These are phyloP conservation scores for Rhizophora mangle DNA, from an alignment of 345 rosid species.

Conservation along the genomic window DNA sequence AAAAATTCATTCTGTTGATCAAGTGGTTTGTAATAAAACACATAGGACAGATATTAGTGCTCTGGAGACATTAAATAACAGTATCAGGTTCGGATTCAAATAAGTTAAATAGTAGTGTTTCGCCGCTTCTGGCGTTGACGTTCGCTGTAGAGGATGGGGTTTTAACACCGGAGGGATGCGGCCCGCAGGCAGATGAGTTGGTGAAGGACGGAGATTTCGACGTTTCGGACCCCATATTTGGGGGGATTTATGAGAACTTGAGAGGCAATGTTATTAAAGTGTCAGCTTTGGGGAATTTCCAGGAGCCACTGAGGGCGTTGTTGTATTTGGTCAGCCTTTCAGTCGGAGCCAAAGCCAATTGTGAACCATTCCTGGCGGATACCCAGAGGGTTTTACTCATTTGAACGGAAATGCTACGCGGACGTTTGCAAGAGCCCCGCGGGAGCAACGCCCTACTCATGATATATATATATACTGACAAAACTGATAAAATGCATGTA, in stretches of 20 bases:
- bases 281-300: slow-evolving; percentile 83
- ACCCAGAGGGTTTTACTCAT: slow-evolving; percentile 59
- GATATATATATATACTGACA: too few species aligned
- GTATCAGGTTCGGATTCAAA: slow-evolving; percentile 7
- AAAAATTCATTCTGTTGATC: too few species aligned
- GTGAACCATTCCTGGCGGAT: slow-evolving; percentile 92
- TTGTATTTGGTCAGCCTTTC: slow-evolving; percentile 65
- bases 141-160: slow-evolving; percentile 54
- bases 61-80: slow-evolving; percentile 24
- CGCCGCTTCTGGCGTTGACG: slow-evolving; percentile 62
- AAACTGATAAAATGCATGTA: too few species aligned
- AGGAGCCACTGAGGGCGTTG: slow-evolving; percentile 82
- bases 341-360: slow-evolving; percentile 67
- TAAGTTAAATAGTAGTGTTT: slow-evolving; percentile 31
- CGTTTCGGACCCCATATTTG: slow-evolving; percentile 70
- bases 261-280: slow-evolving; percentile 72
- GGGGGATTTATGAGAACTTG: slow-evolving; percentile 76
- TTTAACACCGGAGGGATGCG: slow-evolving; percentile 23
- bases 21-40: too few species aligned
- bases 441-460: too few species aligned
- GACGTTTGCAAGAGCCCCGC: too few species aligned
- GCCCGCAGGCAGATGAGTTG: slow-evolving; percentile 67
- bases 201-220: slow-evolving; percentile 75
- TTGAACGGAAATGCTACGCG: too few species aligned
- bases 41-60: too few species aligned